Conservation (phyloP, 2,329 filamentous ascomycete genomes). For the Falciphora oryzae region DNA sequence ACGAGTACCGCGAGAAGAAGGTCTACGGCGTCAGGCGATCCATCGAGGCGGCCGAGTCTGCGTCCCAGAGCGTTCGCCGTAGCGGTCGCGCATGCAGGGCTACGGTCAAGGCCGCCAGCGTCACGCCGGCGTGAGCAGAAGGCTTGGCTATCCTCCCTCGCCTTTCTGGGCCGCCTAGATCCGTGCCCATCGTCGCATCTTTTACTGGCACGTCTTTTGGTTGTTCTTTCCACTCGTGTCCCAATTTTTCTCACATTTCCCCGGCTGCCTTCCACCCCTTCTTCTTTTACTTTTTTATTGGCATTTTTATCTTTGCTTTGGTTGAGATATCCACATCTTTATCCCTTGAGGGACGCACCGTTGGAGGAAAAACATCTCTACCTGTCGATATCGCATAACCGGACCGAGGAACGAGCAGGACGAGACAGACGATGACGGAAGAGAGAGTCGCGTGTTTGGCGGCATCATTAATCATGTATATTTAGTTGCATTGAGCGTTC, state of each 20-base stretch:
- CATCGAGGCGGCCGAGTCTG: neutral
- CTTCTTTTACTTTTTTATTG: too few relatives aligned
- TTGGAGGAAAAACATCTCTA: too few relatives aligned
- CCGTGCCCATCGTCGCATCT: neutral
- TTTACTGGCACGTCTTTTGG: neutral
- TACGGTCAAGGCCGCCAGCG: neutral
- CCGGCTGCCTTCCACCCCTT: too few relatives aligned
- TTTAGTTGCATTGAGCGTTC: neutral
- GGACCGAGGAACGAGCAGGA: neutral
- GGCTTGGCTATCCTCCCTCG: too few relatives aligned
- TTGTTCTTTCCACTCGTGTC: too few relatives aligned
- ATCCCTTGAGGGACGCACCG: too few relatives aligned
- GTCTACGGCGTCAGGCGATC: neutral
- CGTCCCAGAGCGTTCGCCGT: constrained; percentile 5
- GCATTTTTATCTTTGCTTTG: too few relatives aligned
- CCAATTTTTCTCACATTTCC: too few relatives aligned
- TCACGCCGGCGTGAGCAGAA: neutral
- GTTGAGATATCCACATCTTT: too few relatives aligned
- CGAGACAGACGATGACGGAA: neutral
- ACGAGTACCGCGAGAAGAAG: neutral
- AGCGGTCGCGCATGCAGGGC: constrained; percentile 9
- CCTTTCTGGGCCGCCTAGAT: too few relatives aligned
- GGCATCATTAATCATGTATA: neutral
- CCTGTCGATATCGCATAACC: too few relatives aligned
- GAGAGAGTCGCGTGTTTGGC: neutral